Evolutionary conservation across 352 stramenopile genomes (phyloP).

Genomic region (Phytophthora agathidicida): DNA sequence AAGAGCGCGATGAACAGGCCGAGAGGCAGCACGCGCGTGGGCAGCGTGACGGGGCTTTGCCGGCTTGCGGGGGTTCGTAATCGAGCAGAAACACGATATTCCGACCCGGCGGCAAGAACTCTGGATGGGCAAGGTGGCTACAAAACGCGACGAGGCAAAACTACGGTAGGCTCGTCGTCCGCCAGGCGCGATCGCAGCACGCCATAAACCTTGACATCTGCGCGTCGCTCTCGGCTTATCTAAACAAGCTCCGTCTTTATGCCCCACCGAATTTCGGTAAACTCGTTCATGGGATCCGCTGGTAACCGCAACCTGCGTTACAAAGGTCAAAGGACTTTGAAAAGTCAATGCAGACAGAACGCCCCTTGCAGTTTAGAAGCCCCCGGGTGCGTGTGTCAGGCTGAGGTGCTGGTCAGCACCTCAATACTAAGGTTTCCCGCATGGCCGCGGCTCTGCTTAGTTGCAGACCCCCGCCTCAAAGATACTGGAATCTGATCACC

Average conservation of each 20-base stretch:
- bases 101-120: slow-evolving; percentile 24
- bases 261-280: slow-evolving; percentile 23
- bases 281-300: slow-evolving; percentile 1
- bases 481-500: slow-evolving; percentile 23
- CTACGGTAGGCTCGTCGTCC: slow-evolving; percentile 6
- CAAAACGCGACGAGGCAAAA: slow-evolving; percentile 34
- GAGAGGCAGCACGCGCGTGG: slow-evolving; percentile 13
- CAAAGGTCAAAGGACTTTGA: slow-evolving; percentile 2
- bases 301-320: not conserved
- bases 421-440: slow-evolving; percentile 4
- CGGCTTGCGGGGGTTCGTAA: slow-evolving; percentile 22
- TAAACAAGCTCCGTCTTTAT: slow-evolving; percentile 3
- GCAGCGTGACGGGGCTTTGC: slow-evolving; percentile 18
- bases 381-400: not conserved
- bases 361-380: not conserved
- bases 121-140: slow-evolving; percentile 35
- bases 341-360: slow-evolving; percentile 18
- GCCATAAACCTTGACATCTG: slow-evolving; percentile 6
- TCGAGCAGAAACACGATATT: slow-evolving; percentile 34
- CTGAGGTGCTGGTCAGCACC: not conserved
- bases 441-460: not conserved
- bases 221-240: slow-evolving; percentile 5
- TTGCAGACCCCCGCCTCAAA: slow-evolving; percentile 21
- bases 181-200: not conserved
- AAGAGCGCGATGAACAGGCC: slow-evolving; percentile 20